Evolutionary conservation across 345 rosid genomes (phyloP).

Genomic region (Luvunga scandens): DNA sequence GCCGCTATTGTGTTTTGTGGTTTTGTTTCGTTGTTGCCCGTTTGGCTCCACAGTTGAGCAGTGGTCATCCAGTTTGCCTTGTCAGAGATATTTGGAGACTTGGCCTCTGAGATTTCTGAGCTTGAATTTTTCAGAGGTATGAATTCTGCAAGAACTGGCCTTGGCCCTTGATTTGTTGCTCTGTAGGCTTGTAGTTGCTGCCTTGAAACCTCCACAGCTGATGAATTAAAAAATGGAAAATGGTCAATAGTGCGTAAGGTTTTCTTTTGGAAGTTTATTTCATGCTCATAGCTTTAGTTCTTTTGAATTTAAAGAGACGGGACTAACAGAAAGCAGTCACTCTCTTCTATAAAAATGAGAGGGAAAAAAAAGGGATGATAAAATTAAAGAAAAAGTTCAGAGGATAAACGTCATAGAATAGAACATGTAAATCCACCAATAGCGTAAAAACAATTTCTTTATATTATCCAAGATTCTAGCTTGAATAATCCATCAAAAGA

Average conservation of each 20-base stretch:
- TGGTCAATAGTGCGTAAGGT: not conserved
- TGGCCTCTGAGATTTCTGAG: constrained; percentile 39
- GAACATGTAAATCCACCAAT: constrained; percentile 26
- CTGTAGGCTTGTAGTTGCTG: constrained; percentile 71
- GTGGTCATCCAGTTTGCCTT: constrained; percentile 91
- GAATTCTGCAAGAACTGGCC: constrained; percentile 89
- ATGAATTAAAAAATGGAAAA: not conserved
- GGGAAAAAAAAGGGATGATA: not conserved
- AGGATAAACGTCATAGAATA: constrained; percentile 4
- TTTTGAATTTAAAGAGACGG: constrained; percentile 26
- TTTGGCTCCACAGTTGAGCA: constrained; percentile 95
- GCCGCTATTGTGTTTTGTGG: constrained; percentile 27
- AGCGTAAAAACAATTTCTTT: constrained; percentile 7
- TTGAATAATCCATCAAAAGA: not conserved
- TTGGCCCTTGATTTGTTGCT: constrained; percentile 58
- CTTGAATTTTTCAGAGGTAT: constrained; percentile 70
- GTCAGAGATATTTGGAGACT: constrained; percentile 31
- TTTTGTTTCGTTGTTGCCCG: constrained; percentile 41
- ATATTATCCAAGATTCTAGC: not conserved
- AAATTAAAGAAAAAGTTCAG: constrained; percentile 22
- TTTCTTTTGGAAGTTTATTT: not conserved
- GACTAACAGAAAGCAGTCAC: constrained; percentile 24
- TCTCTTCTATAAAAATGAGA: constrained; percentile 37
- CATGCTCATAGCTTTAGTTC: constrained; percentile 17
- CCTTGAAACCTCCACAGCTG: constrained; percentile 88